Percentiles rank a stretch among this genome's conserved stretches.
Evolutionary conservation across 1,284 basidiomycete genomes (phyloP).

Genomic region (Austroboletus niveus): DNA sequence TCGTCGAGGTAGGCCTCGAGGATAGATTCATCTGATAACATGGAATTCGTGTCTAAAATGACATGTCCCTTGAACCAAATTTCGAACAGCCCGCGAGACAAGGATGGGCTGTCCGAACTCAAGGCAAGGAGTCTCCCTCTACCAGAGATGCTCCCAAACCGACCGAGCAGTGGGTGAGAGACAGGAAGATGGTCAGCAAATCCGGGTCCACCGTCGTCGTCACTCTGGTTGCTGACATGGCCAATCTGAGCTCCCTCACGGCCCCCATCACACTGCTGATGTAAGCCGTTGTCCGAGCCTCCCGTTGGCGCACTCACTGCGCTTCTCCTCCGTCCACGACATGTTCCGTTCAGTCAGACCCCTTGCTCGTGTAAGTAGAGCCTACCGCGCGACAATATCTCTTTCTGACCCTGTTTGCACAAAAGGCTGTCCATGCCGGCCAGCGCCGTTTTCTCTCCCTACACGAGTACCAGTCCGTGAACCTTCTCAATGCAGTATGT

Average conservation of each 20-base stretch:
- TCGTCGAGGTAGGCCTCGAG: slow-evolving; percentile 26
- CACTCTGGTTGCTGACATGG: slow-evolving; percentile 49
- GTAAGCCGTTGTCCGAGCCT: slow-evolving; percentile 15
- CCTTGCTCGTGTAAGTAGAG: slow-evolving; percentile 57
- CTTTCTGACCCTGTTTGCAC: not conserved
- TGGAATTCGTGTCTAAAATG: slow-evolving; percentile 5
- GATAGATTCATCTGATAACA: slow-evolving; percentile 18
- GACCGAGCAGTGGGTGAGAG: slow-evolving; percentile 55
- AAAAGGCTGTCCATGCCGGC: slow-evolving; percentile 63
- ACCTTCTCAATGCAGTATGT: slow-evolving; percentile 85
- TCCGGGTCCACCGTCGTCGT: slow-evolving; percentile 67
- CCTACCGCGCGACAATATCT: not conserved
- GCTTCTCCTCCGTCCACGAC: slow-evolving; percentile 24
- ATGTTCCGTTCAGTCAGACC: slow-evolving; percentile 65
- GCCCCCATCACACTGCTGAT: slow-evolving; percentile 15
- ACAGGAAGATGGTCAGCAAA: slow-evolving; percentile 52
- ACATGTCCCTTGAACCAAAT: slow-evolving; percentile 72
- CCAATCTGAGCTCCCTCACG: slow-evolving; percentile 7
- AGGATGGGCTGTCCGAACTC: slow-evolving; percentile 67
- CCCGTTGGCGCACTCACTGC: slow-evolving; percentile 7
- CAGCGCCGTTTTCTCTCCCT: slow-evolving; percentile 96
- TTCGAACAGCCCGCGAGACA: slow-evolving; percentile 60
- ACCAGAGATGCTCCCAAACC: slow-evolving; percentile 53
- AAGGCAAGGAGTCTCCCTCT: slow-evolving; percentile 66
- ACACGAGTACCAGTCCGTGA: slow-evolving; percentile 98